A percentile compares a stretch with the other conserved stretches of the same genome.
Conservation (phyloP, 1,284 basidiomycete species). For the Heliocybe sulcata region DNA sequence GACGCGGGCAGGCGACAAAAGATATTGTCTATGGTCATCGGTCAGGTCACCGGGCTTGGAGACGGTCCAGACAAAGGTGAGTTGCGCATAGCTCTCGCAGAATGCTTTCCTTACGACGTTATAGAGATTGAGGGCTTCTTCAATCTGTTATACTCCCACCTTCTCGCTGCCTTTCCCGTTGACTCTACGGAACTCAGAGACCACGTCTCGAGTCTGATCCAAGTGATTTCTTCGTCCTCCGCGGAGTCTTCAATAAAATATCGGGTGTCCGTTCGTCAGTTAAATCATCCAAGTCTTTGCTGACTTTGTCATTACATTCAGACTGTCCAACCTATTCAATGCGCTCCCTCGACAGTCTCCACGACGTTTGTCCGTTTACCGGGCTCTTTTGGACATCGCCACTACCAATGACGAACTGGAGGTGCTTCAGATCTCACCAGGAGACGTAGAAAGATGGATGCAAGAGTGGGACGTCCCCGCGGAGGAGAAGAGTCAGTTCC, state of each 20-base stretch:
- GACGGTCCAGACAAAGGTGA: slow-evolving; percentile 70
- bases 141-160: slow-evolving; percentile 70
- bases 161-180: slow-evolving; percentile 48
- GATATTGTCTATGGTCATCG: slow-evolving; percentile 50
- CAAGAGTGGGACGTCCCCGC: slow-evolving; percentile 69
- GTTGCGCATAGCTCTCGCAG: slow-evolving; percentile 13
- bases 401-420: slow-evolving; percentile 65
- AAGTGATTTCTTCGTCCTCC: slow-evolving; percentile 46
- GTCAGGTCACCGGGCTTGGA: slow-evolving; percentile 59
- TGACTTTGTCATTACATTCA: slow-evolving; percentile 21
- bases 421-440: slow-evolving; percentile 54
- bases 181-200: slow-evolving; percentile 47
- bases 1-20: slow-evolving; percentile 44
- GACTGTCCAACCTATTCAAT: slow-evolving; percentile 87
- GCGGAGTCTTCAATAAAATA: slow-evolving; percentile 54
- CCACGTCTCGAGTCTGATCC: slow-evolving; percentile 42
- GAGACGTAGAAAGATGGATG: slow-evolving; percentile 68
- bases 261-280: slow-evolving; percentile 46
- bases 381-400: slow-evolving; percentile 60
- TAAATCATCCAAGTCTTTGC: slow-evolving; percentile 3
- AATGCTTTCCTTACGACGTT: not conserved
- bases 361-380: slow-evolving; percentile 61
- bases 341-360: slow-evolving; percentile 64
- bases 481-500: slow-evolving; percentile 64
- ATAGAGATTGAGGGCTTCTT: slow-evolving; percentile 83